phyloP scores from a whole-genome alignment of 495 filamentous ascomycete species.

The Hypoxylon perforatum region DNA sequence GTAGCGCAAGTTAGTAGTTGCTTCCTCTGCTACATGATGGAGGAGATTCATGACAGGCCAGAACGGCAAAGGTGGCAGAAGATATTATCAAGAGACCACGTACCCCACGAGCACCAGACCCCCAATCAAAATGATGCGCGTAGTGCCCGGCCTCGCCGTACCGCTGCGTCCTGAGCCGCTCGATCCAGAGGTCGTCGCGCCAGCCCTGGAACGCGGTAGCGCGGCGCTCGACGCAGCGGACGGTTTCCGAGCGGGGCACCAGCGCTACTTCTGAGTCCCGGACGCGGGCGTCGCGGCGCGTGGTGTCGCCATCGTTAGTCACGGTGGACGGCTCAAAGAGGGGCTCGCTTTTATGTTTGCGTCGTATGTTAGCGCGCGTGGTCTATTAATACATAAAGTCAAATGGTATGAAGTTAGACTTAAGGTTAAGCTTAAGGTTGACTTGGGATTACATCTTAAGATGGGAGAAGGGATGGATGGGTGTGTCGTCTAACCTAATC shows the following conservation, averaged over 20 bases:
- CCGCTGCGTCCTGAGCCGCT: constrained; percentile 56
- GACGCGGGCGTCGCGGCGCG: constrained; percentile 47
- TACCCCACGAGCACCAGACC: constrained; percentile 45
- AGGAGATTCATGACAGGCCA: no score
- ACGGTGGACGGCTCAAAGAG: constrained; percentile 57
- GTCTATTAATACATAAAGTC: no score
- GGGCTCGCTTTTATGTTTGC: constrained; percentile 45
- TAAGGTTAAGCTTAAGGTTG: no score
- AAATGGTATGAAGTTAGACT: no score
- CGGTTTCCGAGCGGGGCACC: constrained; percentile 52
- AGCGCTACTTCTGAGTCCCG: constrained; percentile 62
- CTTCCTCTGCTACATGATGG: no score
- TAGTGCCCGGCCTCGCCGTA: constrained; percentile 56
- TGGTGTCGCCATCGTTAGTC: constrained; percentile 51
- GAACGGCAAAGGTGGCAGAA: no score
- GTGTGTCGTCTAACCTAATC: constrained; percentile 53
- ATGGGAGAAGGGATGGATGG: neutral
- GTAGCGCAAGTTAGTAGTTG: no score
- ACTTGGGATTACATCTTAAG: neutral
- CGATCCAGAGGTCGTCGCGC: constrained; percentile 57
- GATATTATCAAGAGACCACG: no score
- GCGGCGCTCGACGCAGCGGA: constrained; percentile 58
- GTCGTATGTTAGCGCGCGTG: neutral
- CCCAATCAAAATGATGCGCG: constrained; percentile 60
- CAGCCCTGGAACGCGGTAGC: constrained; percentile 58